Evolutionary conservation across 2,329 filamentous ascomycete genomes (phyloP).

Genomic region (Penicillium corylophilum): DNA sequence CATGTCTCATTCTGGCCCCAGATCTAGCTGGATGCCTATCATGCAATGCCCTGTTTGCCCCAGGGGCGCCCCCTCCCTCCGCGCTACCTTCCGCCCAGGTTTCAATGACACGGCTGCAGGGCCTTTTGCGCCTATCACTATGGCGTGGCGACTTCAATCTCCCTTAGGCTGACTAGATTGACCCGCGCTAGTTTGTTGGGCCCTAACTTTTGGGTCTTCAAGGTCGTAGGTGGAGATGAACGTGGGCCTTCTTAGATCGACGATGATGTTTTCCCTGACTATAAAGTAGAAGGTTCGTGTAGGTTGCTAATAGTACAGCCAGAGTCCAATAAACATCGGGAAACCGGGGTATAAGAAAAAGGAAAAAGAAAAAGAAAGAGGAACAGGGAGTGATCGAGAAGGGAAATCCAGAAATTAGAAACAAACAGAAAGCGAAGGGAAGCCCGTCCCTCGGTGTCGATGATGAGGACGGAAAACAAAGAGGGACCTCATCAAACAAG

Average conservation of each 20-base stretch:
- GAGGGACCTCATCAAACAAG: slow-evolving; percentile 14
- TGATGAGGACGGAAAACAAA: slow-evolving; percentile 7
- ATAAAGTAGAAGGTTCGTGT: slow-evolving; percentile 17
- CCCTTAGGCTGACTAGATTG: not conserved
- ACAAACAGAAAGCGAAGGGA: slow-evolving; percentile 13
- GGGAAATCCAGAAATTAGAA: slow-evolving; percentile 2
- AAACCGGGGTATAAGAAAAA: slow-evolving; percentile 29
- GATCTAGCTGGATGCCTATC: slow-evolving; percentile 6
- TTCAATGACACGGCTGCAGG: not conserved
- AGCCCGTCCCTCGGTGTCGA: slow-evolving; percentile 13
- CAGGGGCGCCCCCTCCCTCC: not conserved
- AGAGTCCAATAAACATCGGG: slow-evolving; percentile 30
- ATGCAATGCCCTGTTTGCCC: slow-evolving; percentile 8
- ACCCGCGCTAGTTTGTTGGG: not conserved
- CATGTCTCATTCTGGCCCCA: slow-evolving; percentile 11
- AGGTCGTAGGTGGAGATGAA: not conserved
- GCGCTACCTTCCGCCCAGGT: not conserved
- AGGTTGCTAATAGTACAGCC: slow-evolving; percentile 27
- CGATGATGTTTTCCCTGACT: slow-evolving; percentile 16
- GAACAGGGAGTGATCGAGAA: slow-evolving; percentile 1
- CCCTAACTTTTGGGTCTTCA: not conserved
- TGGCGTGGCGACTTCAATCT: not conserved
- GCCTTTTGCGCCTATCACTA: not conserved
- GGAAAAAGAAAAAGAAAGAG: slow-evolving; percentile 4
- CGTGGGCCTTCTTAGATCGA: slow-evolving; percentile 2